A percentile compares a stretch with the other conserved stretches of the same genome.
phyloP scores from a whole-genome alignment of 2,329 filamentous ascomycete genomes.

The Penicillium fuscoglaucum region DNA sequence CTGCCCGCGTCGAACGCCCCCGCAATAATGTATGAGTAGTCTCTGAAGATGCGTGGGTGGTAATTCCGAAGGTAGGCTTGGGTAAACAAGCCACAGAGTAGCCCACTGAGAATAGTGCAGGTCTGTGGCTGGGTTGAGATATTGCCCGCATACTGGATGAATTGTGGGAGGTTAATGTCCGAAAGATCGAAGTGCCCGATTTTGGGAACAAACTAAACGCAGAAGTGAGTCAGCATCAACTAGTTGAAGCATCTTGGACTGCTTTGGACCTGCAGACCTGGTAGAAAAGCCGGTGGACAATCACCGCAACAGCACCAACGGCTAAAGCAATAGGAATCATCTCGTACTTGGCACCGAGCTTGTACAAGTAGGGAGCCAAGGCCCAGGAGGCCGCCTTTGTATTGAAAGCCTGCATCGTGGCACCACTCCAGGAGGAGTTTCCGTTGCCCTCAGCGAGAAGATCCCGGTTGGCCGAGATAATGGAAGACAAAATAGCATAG shows the following conservation, averaged over 20 bases:
- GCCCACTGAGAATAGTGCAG: conserved; percentile 53
- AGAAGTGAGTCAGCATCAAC: neutral
- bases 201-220: conserved; percentile 48
- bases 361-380: conserved; percentile 56
- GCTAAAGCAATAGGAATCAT: conserved; percentile 52
- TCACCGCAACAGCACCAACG: conserved; percentile 41
- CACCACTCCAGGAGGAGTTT: conserved; percentile 56
- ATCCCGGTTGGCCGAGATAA: conserved; percentile 51
- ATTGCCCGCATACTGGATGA: conserved; percentile 56
- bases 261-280: neutral
- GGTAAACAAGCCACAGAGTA: conserved; percentile 48
- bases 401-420: conserved; percentile 48
- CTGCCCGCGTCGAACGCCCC: conserved; percentile 55
- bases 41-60: conserved; percentile 53
- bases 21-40: conserved; percentile 56
- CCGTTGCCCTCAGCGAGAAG: conserved; percentile 50
- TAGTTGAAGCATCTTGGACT: neutral
- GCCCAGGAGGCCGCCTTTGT: conserved; percentile 45
- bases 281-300: conserved; percentile 14
- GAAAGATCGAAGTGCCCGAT: conserved; percentile 45
- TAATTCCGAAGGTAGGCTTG: conserved; percentile 58
- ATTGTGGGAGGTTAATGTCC: conserved; percentile 55
- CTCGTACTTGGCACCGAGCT: conserved; percentile 46
- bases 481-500: conserved; percentile 59
- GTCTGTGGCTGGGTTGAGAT: conserved; percentile 57